A percentile compares a stretch with the other conserved stretches of the same genome.
phyloP scores from a whole-genome alignment of 139 green algal species.

The Microglena sp. region DNA sequence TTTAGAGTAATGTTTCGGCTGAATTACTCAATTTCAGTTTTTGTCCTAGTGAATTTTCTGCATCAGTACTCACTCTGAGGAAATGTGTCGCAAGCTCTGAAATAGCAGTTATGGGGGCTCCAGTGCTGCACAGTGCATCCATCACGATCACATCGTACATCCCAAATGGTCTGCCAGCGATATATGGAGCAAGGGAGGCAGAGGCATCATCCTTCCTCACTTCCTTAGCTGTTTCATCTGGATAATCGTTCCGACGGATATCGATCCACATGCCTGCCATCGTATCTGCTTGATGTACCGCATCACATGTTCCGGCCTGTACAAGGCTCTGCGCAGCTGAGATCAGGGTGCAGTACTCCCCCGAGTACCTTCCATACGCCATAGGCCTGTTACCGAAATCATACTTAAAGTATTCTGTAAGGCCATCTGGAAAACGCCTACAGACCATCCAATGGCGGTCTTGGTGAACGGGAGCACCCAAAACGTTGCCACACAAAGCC shows the following conservation, averaged over 20 bases:
- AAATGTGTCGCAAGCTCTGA: background rate
- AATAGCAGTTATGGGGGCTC: background rate
- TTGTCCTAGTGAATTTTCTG: no score
- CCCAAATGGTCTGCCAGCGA: background rate
- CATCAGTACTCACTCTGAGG: no score
- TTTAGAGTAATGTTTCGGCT: background rate
- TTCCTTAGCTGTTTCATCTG: no score
- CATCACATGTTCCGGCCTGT: background rate
- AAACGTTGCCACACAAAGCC: conserved; percentile 29
- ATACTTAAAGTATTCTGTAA: conserved; percentile 21
- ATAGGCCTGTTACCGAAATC: conserved; percentile 4
- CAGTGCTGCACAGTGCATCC: background rate
- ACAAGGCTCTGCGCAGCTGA: background rate
- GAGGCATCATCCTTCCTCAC: no score
- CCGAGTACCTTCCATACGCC: conserved; percentile 19
- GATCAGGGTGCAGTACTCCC: background rate
- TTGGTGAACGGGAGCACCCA: conserved; percentile 23
- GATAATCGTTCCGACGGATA: no score
- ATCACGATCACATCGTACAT: background rate
- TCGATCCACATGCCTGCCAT: background rate
- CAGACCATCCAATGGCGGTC: conserved; percentile 23
- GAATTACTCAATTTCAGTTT: no score
- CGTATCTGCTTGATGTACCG: background rate
- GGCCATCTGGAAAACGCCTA: background rate
- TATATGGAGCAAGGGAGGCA: no score